Percentiles rank a stretch among this genome's conserved stretches.
Evolutionary conservation across 164 flowering plant genomes (phyloP).

Genomic region (Aristolochia fimbriata): DNA sequence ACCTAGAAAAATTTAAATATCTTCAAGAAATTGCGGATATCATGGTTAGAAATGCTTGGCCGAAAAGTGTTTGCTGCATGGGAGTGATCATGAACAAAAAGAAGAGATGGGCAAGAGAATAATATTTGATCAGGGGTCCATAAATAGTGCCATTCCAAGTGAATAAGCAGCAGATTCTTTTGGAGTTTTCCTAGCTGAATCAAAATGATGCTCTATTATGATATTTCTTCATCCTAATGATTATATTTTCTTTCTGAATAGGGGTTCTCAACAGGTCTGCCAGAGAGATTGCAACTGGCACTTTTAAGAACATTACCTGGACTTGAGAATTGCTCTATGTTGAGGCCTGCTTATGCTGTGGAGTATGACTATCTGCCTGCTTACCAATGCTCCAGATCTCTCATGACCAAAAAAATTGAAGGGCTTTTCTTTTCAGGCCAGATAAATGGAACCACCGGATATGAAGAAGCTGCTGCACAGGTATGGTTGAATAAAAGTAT

Average conservation of each 20-base stretch:
- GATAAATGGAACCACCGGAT: constrained; percentile 98
- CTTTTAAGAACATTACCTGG: constrained; percentile 89
- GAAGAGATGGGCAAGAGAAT: too few relatives aligned
- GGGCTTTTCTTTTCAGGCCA: constrained; percentile 99
- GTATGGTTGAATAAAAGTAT: constrained; percentile 18
- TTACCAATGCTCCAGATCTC: constrained; percentile 82
- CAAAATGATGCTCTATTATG: background rate
- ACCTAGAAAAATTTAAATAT: too few relatives aligned
- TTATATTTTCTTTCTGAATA: constrained; percentile 17
- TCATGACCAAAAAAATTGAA: constrained; percentile 83
- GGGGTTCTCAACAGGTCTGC: constrained; percentile 99
- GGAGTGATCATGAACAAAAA: too few relatives aligned
- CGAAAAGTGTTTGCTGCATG: too few relatives aligned
- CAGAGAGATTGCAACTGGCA: constrained; percentile 86
- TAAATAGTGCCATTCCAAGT: too few relatives aligned
- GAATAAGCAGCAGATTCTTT: too few relatives aligned
- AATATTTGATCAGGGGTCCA: too few relatives aligned
- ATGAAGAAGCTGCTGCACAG: constrained; percentile 99
- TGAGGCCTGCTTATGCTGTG: constrained; percentile 98
- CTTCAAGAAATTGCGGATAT: too few relatives aligned
- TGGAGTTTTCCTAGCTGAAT: too few relatives aligned
- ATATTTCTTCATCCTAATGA: constrained; percentile 1
- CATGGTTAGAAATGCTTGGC: too few relatives aligned
- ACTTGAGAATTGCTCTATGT: constrained; percentile 92
- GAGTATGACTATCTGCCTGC: constrained; percentile 97